Conservation (phyloP, 2,329 filamentous ascomycete species). For the Neoarthrinium moseri region DNA sequence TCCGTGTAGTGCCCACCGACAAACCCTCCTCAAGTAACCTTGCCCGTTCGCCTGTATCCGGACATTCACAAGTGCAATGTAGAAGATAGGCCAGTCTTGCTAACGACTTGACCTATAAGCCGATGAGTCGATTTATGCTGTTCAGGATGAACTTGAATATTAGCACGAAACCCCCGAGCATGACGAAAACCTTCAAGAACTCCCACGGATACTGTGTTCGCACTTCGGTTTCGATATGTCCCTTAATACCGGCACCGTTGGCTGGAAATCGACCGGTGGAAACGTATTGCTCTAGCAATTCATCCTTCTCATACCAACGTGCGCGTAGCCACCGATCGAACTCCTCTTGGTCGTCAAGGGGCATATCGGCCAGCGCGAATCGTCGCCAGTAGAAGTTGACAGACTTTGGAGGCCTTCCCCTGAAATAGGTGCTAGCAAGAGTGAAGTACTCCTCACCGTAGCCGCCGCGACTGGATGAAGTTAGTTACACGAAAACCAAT, state of each 20-base stretch:
- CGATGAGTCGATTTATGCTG: neutral
- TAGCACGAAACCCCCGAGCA: constrained; percentile 44
- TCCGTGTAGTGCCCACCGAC: neutral
- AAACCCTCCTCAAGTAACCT: neutral
- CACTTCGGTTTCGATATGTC: constrained; percentile 59
- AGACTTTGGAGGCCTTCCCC: constrained; percentile 86
- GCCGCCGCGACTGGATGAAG: constrained; percentile 63
- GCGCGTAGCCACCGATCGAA: constrained; percentile 86
- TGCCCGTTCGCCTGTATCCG: neutral
- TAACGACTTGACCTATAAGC: neutral
- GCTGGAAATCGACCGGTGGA: constrained; percentile 78
- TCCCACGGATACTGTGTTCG: constrained; percentile 54
- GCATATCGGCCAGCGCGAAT: constrained; percentile 78
- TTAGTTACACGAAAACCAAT: constrained; percentile 8
- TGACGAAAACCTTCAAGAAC: constrained; percentile 52
- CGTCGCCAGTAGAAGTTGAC: constrained; percentile 97
- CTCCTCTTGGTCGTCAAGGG: constrained; percentile 67
- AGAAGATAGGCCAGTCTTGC: neutral
- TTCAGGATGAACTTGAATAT: constrained; percentile 33
- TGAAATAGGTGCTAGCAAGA: constrained; percentile 80
- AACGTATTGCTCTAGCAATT: constrained; percentile 79
- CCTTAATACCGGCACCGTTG: constrained; percentile 48
- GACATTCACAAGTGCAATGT: neutral
- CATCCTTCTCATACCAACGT: constrained; percentile 91
- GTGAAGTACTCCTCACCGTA: constrained; percentile 93